phyloP scores from a whole-genome alignment of 371 early-diverging fungal species.

The Scutellospora calospora region DNA sequence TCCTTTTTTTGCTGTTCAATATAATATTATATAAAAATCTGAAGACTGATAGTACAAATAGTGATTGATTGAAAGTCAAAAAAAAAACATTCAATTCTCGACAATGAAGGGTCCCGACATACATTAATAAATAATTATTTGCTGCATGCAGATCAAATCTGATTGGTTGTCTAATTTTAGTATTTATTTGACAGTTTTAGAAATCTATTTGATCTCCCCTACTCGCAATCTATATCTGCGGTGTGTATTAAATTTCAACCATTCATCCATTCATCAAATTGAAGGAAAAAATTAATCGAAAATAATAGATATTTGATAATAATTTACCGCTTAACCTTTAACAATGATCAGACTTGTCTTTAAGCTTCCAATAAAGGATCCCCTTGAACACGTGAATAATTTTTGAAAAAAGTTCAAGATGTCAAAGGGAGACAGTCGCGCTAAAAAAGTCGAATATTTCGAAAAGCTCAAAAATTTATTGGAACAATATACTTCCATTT shows the following conservation, averaged over 20 bases:
- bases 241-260: neutral
- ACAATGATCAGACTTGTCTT: constrained; percentile 39
- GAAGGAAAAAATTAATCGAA: neutral
- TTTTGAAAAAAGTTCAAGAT: constrained; percentile 62
- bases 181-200: neutral
- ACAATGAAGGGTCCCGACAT: too few relatives aligned
- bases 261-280: neutral
- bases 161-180: constrained; percentile 13
- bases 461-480: constrained; percentile 76
- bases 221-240: constrained; percentile 25
- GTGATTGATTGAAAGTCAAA: neutral
- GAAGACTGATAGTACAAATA: too few relatives aligned
- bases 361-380: constrained; percentile 45
- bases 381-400: constrained; percentile 49
- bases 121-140: neutral
- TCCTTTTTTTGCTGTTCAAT: neutral
- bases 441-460: constrained; percentile 76
- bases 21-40: neutral
- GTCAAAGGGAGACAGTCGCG: constrained; percentile 89
- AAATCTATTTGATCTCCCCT: neutral
- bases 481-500: constrained; percentile 86
- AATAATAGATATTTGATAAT: neutral
- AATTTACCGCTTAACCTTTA: neutral
- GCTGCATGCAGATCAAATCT: constrained; percentile 9
- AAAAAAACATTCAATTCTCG: too few relatives aligned